A percentile compares a stretch with the other conserved stretches of the same genome.
Conservation (phyloP, 78 protist species). For the Neovahlkampfia damariscottae region DNA sequence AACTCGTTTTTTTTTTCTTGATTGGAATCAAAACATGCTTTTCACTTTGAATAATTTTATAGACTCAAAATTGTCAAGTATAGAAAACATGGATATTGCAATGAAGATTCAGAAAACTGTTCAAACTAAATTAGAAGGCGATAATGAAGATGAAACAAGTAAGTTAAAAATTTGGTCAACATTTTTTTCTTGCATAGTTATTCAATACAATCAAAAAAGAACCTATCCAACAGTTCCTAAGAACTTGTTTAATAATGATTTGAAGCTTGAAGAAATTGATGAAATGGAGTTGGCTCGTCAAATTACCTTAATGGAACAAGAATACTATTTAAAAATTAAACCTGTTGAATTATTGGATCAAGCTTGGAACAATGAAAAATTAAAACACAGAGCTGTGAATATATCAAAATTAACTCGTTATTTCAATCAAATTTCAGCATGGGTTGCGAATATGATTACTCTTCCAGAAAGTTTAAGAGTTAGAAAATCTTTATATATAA, state of each 20-base stretch:
- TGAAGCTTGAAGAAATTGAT: background rate
- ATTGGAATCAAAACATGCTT: background rate
- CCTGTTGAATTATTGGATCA: conserved; percentile 16
- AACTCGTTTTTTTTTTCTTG: background rate
- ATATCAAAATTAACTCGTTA: background rate
- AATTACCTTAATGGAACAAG: conserved; percentile 15
- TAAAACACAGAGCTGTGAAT: conserved; percentile 20
- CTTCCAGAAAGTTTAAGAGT: background rate
- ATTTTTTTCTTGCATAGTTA: too few relatives aligned
- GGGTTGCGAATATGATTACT: conserved; percentile 41
- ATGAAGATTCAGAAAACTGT: too few relatives aligned
- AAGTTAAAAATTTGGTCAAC: too few relatives aligned
- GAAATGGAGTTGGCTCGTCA: conserved; percentile 28
- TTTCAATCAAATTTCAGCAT: conserved; percentile 38
- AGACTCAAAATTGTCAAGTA: background rate
- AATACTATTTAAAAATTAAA: background rate
- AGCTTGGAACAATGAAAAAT: conserved; percentile 16
- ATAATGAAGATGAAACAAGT: too few relatives aligned
- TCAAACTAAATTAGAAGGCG: too few relatives aligned
- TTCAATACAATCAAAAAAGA: too few relatives aligned
- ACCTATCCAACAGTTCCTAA: background rate
- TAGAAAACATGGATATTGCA: background rate
- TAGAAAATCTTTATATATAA: background rate
- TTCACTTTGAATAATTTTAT: background rate
- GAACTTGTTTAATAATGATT: background rate